Evolutionary conservation across 2,329 filamentous ascomycete species (phyloP).

Genomic region (Cladosporium sp.): DNA sequence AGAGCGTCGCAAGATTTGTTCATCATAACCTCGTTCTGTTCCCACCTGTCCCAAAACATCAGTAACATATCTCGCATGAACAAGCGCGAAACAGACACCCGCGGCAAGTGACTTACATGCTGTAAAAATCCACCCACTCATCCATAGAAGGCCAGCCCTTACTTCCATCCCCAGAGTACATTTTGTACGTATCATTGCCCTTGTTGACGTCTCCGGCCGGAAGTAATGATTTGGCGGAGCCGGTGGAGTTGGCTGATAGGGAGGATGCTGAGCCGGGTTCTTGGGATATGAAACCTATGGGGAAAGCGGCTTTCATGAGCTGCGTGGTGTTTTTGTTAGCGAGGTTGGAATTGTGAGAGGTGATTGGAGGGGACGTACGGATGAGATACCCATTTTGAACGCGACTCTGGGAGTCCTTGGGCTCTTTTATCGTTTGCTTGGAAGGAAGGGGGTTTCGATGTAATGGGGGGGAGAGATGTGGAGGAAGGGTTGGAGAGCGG

Average conservation of each 20-base stretch:
- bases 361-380: background rate
- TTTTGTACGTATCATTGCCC: conserved; percentile 20
- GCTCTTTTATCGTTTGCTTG: background rate
- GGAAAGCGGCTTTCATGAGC: conserved; percentile 12
- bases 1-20: conserved; percentile 9
- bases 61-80: no score
- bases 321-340: background rate
- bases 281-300: conserved; percentile 9
- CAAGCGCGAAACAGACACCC: background rate
- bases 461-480: background rate
- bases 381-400: conserved; percentile 2
- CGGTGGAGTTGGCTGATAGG: background rate
- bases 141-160: conserved; percentile 35
- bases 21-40: conserved; percentile 5
- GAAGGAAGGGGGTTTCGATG: background rate
- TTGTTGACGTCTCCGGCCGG: background rate
- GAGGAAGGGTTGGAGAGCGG: background rate
- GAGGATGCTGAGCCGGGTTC: background rate
- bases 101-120: conserved; percentile 22
- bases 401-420: background rate
- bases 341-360: background rate
- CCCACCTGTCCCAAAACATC: background rate
- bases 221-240: background rate
- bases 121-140: conserved; percentile 34
- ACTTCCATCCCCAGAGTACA: conserved; percentile 33